Evolutionary conservation across 1,284 basidiomycete species (phyloP).

Genomic region (Ceratorhiza oryzae-sativae): DNA sequence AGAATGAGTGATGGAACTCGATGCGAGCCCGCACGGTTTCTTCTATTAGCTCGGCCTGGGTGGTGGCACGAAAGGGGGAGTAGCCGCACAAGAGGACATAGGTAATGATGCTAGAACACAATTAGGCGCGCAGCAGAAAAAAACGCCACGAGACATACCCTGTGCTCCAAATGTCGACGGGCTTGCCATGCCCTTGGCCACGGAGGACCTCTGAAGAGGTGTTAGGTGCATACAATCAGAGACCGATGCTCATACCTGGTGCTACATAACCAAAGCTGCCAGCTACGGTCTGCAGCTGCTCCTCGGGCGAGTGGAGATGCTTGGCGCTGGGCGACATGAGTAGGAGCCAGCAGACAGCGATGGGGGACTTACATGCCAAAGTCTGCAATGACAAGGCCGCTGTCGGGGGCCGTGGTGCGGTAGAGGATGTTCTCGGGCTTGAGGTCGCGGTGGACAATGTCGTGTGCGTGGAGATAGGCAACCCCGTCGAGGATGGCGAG

Average conservation of each 20-base stretch:
- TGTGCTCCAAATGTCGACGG: conserved; percentile 92
- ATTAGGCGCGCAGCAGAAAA: conserved; percentile 2
- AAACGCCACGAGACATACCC: conserved; percentile 63
- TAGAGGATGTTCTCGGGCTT: conserved; percentile 98
- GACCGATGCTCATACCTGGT: conserved; percentile 53
- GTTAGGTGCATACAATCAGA: conserved; percentile 26
- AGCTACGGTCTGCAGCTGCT: conserved; percentile 81
- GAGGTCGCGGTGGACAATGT: conserved; percentile 91
- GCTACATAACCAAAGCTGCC: conserved; percentile 95
- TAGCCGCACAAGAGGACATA: conserved; percentile 94
- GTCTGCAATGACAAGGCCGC: conserved; percentile 90
- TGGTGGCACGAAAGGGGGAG: conserved; percentile 89
- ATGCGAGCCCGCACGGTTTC: conserved; percentile 86
- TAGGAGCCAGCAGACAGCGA: neutral
- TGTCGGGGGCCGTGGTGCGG: conserved; percentile 73
- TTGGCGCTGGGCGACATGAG: conserved; percentile 68
- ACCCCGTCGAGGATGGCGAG: conserved; percentile 80
- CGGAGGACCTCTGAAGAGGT: conserved; percentile 72
- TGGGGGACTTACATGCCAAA: conserved; percentile 83
- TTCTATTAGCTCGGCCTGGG: conserved; percentile 74
- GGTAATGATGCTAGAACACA: conserved; percentile 76
- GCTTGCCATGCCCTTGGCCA: conserved; percentile 85
- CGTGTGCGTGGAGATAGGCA: conserved; percentile 82
- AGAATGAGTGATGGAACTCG: conserved; percentile 92
- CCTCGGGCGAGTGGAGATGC: conserved; percentile 78